phyloP scores from a whole-genome alignment of 2,329 filamentous ascomycete genomes.

The Fusarium multiceps region DNA sequence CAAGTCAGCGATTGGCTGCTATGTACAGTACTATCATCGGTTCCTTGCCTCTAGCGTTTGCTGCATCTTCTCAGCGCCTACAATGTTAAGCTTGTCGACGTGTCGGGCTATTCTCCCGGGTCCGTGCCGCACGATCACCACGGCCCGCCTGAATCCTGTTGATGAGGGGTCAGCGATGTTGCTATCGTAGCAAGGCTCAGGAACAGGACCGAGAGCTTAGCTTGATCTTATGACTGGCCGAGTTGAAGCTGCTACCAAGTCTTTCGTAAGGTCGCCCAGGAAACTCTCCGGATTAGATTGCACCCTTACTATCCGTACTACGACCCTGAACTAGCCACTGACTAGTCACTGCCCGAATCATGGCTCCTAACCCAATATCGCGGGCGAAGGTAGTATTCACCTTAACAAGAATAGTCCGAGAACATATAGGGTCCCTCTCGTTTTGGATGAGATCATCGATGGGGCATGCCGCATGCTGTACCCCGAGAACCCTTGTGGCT shows the following conservation, averaged over 20 bases:
- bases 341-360: slow-evolving; percentile 3
- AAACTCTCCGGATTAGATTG: not conserved
- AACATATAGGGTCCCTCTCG: not conserved
- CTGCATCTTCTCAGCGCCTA: not conserved
- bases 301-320: not conserved
- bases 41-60: slow-evolving; percentile 8
- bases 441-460: slow-evolving; percentile 27
- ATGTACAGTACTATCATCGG: not conserved
- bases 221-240: not conserved
- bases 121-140: slow-evolving; percentile 34
- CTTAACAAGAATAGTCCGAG: not conserved
- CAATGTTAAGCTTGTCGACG: not conserved
- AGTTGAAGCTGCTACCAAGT: not conserved
- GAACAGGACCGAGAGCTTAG: not conserved
- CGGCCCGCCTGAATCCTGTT: slow-evolving; percentile 35
- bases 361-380: not conserved
- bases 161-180: not conserved
- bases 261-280: not conserved
- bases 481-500: slow-evolving; percentile 14
- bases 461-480: slow-evolving; percentile 3
- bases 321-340: not conserved
- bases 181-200: slow-evolving; percentile 9
- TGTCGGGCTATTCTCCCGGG: slow-evolving; percentile 4
- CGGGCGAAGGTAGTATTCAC: not conserved
- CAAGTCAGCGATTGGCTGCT: slow-evolving; percentile 18